These are phyloP conservation scores for Biscogniauxia mediterranea DNA, from an alignment of 2,329 filamentous ascomycete genomes.

Conservation along the genomic window DNA sequence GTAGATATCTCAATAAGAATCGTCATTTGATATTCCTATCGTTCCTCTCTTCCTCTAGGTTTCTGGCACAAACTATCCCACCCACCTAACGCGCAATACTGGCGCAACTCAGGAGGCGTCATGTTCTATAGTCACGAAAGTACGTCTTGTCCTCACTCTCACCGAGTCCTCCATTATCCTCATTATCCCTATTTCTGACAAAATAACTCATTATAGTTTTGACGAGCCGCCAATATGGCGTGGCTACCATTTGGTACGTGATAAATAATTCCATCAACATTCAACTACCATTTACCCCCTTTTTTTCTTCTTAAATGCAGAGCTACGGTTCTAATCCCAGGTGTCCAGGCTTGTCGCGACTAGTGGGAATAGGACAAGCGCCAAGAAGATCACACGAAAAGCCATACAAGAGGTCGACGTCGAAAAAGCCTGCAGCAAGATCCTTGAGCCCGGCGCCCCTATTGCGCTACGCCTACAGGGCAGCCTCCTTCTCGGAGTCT, in stretches of 20 bases:
- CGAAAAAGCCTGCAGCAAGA: slow-evolving; percentile 82
- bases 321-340: not conserved
- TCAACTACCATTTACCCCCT: not conserved
- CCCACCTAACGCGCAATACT: no score
- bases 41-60: no score
- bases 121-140: slow-evolving; percentile 99
- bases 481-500: slow-evolving; percentile 81
- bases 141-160: slow-evolving; percentile 42
- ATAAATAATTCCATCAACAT: not conserved
- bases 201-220: slow-evolving; percentile 48
- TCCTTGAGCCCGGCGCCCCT: slow-evolving; percentile 76
- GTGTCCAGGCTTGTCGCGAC: slow-evolving; percentile 81
- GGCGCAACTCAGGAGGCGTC: slow-evolving; percentile 12
- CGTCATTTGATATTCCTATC: no score
- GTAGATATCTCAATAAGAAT: no score
- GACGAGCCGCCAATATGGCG: slow-evolving; percentile 82
- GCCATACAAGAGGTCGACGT: slow-evolving; percentile 88
- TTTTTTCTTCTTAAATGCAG: not conserved
- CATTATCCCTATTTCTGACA: slow-evolving; percentile 63
- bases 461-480: slow-evolving; percentile 88
- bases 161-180: not conserved
- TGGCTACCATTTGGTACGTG: slow-evolving; percentile 87
- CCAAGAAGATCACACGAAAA: slow-evolving; percentile 76
- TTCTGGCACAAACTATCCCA: no score
- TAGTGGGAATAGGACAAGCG: slow-evolving; percentile 67